These are phyloP conservation scores for Trematosphaeria pertusa DNA, from an alignment of 2,329 filamentous ascomycete genomes.

Conservation along the genomic window DNA sequence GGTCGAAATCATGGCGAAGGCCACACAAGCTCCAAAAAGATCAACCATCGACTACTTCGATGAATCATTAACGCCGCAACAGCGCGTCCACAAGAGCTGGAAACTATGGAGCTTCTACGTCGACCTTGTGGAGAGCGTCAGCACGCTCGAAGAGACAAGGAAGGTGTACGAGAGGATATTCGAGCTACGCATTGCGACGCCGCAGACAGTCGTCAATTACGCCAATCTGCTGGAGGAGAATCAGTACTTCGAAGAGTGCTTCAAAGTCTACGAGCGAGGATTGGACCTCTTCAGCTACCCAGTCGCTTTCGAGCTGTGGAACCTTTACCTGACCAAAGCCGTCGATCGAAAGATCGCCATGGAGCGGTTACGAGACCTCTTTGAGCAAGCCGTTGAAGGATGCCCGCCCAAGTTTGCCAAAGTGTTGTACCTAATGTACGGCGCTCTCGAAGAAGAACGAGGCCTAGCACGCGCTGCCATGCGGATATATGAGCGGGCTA, in stretches of 20 bases:
- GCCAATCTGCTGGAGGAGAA: conserved; percentile 94
- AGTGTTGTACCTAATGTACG: conserved; percentile 96
- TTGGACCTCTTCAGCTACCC: conserved; percentile 98
- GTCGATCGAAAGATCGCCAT: conserved; percentile 96
- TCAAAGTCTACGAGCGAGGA: conserved; percentile 95
- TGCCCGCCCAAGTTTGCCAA: conserved; percentile 97
- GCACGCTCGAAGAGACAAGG: conserved; percentile 87
- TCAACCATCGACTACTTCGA: conserved; percentile 99
- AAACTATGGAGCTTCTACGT: conserved; percentile 99
- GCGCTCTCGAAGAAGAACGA: conserved; percentile 93
- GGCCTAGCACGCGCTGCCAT: conserved; percentile 95
- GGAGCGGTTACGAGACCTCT: conserved; percentile 90
- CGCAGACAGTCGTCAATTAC: conserved; percentile 98
- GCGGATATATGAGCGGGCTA: conserved; percentile 98
- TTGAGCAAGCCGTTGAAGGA: conserved; percentile 94
- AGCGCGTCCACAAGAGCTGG: conserved; percentile 98
- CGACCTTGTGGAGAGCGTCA: conserved; percentile 93
- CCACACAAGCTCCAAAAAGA: conserved; percentile 92
- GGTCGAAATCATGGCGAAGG: conserved; percentile 95
- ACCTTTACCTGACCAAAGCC: conserved; percentile 95
- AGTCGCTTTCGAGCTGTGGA: conserved; percentile 98
- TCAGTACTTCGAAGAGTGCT: conserved; percentile 94
- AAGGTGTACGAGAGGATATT: conserved; percentile 98
- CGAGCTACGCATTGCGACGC: conserved; percentile 95
- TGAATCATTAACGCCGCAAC: conserved; percentile 89